Evolutionary conservation across 345 rosid species (phyloP).

Genomic region (Brassica carinata): DNA sequence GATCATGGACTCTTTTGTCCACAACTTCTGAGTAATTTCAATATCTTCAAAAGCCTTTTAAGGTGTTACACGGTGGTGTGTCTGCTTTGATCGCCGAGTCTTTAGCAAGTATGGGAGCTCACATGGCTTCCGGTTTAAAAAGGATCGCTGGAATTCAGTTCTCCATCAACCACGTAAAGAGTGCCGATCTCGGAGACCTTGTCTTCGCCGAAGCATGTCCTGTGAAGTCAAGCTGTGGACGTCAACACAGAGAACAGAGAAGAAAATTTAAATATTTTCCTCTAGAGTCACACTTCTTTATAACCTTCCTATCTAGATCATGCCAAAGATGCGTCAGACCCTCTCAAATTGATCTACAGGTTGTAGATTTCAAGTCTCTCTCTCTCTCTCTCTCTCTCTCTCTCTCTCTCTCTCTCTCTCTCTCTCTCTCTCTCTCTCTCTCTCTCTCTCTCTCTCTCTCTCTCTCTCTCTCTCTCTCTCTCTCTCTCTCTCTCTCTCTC

Average conservation of each 20-base stretch:
- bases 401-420: too few relatives aligned
- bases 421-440: too few relatives aligned
- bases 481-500: too few relatives aligned
- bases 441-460: too few relatives aligned
- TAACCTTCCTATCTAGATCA: conserved; percentile 72
- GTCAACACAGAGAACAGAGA: conserved; percentile 34
- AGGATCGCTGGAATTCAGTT: conserved; percentile 92
- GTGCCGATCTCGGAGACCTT: conserved; percentile 72
- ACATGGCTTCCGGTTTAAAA: conserved; percentile 73
- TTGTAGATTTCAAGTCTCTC: conserved; percentile 39
- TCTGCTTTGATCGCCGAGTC: conserved; percentile 88
- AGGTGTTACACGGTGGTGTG: conserved; percentile 91
- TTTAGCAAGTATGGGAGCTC: conserved; percentile 90
- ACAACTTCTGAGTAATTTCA: neutral
- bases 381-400: too few relatives aligned
- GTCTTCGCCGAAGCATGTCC: conserved; percentile 75
- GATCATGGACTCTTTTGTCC: neutral
- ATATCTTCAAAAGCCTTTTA: conserved; percentile 61
- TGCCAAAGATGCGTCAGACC: conserved; percentile 51
- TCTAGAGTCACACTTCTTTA: conserved; percentile 72
- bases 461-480: too few relatives aligned
- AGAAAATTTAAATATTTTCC: conserved; percentile 51
- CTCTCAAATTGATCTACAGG: conserved; percentile 54
- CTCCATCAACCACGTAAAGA: conserved; percentile 73
- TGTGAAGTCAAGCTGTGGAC: conserved; percentile 74